phyloP scores from a whole-genome alignment of 1,139 yeast species.

The Hansenula lynferdii region DNA sequence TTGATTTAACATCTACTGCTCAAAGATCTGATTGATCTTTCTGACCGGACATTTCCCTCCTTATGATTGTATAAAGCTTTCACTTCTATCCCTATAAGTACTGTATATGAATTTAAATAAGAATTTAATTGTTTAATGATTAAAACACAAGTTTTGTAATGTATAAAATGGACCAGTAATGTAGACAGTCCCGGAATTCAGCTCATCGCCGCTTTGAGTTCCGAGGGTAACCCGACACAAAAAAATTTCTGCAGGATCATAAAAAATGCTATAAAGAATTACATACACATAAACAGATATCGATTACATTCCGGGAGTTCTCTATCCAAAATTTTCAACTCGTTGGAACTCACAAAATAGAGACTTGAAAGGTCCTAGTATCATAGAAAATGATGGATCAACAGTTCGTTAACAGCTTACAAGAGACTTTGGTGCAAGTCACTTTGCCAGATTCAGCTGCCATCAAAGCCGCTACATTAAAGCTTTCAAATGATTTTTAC shows the following conservation, averaged over 20 bases:
- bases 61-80: too few species aligned
- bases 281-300: too few species aligned
- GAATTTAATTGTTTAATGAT: too few species aligned
- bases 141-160: too few species aligned
- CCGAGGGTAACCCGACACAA: not conserved
- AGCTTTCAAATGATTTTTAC: constrained; percentile 72
- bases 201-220: not conserved
- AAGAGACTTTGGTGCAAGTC: constrained; percentile 71
- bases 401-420: constrained; percentile 64
- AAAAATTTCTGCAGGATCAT: not conserved
- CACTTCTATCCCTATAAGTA: too few species aligned
- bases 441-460: constrained; percentile 72
- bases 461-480: constrained; percentile 78
- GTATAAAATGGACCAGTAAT: too few species aligned
- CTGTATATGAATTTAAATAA: too few species aligned
- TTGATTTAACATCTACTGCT: constrained; percentile 25
- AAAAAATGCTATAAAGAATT: not conserved
- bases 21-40: not conserved
- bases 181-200: too few species aligned
- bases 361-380: too few species aligned
- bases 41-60: not conserved
- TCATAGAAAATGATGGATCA: constrained; percentile 50
- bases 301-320: not conserved
- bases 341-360: too few species aligned
- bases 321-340: too few species aligned